Conservation (phyloP, 768 basidiomycete species). For the Phaeotremella fagi region DNA sequence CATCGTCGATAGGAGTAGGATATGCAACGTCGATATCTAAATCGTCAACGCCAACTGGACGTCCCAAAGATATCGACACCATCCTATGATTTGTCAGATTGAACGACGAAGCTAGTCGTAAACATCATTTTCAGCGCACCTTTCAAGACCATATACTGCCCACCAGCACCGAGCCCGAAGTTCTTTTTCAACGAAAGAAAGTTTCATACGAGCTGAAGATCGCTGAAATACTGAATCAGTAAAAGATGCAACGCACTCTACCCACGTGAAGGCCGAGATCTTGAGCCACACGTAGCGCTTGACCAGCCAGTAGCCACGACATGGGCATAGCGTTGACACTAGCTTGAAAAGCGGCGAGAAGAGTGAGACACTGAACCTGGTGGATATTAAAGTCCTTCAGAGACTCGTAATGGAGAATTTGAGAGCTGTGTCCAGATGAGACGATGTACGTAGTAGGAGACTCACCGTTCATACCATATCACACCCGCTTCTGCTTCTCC, state of each 20-base stretch:
- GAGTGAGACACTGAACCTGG: conserved; percentile 84
- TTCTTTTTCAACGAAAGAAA: conserved; percentile 76
- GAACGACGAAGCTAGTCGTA: not conserved
- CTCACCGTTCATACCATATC: conserved; percentile 41
- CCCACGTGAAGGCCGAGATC: conserved; percentile 88
- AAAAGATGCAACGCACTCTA: not conserved
- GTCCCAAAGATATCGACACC: conserved; percentile 82
- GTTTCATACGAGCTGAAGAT: conserved; percentile 67
- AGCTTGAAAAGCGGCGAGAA: conserved; percentile 82
- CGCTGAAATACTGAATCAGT: conserved; percentile 54
- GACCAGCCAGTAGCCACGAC: conserved; percentile 87
- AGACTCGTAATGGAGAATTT: conserved; percentile 87
- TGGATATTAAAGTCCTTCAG: conserved; percentile 75
- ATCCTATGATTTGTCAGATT: conserved; percentile 57
- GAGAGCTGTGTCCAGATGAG: conserved; percentile 59
- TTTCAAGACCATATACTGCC: conserved; percentile 76
- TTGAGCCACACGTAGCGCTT: conserved; percentile 82
- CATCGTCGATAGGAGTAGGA: conserved; percentile 79
- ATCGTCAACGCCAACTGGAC: conserved; percentile 83
- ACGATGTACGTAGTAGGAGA: not conserved
- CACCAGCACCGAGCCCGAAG: conserved; percentile 89
- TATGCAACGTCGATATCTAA: conserved; percentile 84
- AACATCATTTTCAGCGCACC: too few species aligned
- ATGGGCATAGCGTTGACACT: conserved; percentile 90
- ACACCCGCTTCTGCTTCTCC: conserved; percentile 42